Conservation (phyloP, 2,329 filamentous ascomycete species). For the Dactylellina sp. region DNA sequence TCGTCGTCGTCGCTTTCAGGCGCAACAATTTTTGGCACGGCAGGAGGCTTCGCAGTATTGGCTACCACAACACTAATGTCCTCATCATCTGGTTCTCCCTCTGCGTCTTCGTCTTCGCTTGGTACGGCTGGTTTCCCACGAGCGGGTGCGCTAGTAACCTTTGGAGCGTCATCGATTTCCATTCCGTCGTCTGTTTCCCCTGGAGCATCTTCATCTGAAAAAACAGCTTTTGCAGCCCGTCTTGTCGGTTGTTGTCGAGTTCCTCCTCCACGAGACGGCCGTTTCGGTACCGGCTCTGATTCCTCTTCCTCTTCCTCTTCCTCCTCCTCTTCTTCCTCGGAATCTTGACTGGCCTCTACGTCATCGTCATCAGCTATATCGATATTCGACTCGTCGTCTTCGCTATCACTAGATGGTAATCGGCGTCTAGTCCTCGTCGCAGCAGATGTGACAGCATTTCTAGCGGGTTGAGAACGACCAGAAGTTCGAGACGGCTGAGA, state of each 20-base stretch:
- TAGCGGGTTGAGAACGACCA: constrained; percentile 45
- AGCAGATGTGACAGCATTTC: constrained; percentile 26
- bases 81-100: constrained; percentile 61
- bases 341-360: constrained; percentile 64
- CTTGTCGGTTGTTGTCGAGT: constrained; percentile 64
- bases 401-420: constrained; percentile 51
- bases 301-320: constrained; percentile 65
- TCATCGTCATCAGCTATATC: constrained; percentile 64
- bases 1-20: constrained; percentile 39
- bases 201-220: constrained; percentile 62
- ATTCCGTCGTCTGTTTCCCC: constrained; percentile 63
- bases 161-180: constrained; percentile 33
- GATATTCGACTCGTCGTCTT: constrained; percentile 56
- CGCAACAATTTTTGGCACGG: constrained; percentile 34
- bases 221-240: constrained; percentile 58
- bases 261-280: constrained; percentile 63
- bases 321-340: constrained; percentile 66
- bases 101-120: constrained; percentile 62
- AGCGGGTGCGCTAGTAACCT: too few relatives aligned
- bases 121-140: constrained; percentile 59
- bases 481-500: constrained; percentile 46
- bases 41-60: constrained; percentile 2
- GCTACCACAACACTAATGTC: constrained; percentile 61
- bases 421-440: constrained; percentile 42
- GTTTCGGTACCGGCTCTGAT: constrained; percentile 61